phyloP scores from a whole-genome alignment of 148 eudicot species.

The Persicaria tinctoria region DNA sequence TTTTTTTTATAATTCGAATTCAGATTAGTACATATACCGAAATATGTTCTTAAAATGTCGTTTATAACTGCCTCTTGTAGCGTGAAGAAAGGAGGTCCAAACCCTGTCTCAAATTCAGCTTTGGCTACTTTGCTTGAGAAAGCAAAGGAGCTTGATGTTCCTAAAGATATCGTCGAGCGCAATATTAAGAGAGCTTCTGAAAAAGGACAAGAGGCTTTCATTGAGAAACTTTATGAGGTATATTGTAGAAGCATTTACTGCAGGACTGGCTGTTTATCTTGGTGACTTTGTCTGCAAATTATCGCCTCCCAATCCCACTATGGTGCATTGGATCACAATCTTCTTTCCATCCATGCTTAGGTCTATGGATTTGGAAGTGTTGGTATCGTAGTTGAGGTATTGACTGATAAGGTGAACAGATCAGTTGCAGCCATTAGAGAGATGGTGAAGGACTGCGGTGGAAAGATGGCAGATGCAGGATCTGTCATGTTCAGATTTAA shows the following conservation, averaged over 20 bases:
- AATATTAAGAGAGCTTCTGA: conserved; percentile 95
- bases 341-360: conserved; percentile 26
- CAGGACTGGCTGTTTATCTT: conserved; percentile 3
- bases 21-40: background rate
- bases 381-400: conserved; percentile 79
- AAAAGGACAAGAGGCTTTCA: conserved; percentile 90
- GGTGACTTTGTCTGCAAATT: background rate
- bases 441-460: conserved; percentile 81
- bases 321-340: background rate
- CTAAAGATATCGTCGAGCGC: conserved; percentile 87
- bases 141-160: conserved; percentile 91
- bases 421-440: conserved; percentile 65
- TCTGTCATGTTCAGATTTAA: conserved; percentile 84
- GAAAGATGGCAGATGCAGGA: conserved; percentile 96
- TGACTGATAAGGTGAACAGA: conserved; percentile 80
- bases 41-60: background rate
- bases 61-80: conserved; percentile 24
- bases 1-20: background rate
- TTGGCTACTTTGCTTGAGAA: conserved; percentile 62
- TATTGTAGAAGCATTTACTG: background rate
- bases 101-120: conserved; percentile 62
- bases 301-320: background rate
- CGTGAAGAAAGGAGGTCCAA: conserved; percentile 92
- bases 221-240: conserved; percentile 89
- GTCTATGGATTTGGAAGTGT: conserved; percentile 94